Evolutionary conservation across 2,329 filamentous ascomycete genomes (phyloP).

Genomic region (Coniochaeta ligniaria): DNA sequence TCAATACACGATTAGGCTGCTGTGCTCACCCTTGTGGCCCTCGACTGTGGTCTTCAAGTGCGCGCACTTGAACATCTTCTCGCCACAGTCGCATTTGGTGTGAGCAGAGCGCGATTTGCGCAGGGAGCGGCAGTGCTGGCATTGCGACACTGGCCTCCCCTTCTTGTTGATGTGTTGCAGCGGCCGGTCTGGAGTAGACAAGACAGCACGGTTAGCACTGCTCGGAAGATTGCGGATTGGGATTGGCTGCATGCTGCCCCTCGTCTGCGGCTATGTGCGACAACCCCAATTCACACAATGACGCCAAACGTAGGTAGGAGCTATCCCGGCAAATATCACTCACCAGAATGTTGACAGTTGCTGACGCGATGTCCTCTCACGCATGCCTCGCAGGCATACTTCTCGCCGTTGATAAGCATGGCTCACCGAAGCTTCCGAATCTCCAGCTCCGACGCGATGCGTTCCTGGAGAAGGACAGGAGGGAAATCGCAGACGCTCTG

Average conservation of each 20-base stretch:
- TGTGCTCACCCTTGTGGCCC: conserved; percentile 50
- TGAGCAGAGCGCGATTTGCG: conserved; percentile 94
- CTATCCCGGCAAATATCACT: conserved; percentile 32
- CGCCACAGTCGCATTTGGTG: conserved; percentile 93
- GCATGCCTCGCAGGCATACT: conserved; percentile 96
- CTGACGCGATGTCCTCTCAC: conserved; percentile 97
- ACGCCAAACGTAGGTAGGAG: background rate
- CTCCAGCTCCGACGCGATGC: background rate
- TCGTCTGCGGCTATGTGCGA: background rate
- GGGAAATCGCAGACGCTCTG: background rate
- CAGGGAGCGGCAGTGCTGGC: conserved; percentile 89
- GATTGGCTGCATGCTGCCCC: conserved; percentile 8
- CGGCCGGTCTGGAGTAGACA: conserved; percentile 63
- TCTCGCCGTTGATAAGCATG: conserved; percentile 91
- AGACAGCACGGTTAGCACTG: conserved; percentile 13
- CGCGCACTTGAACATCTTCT: conserved; percentile 71
- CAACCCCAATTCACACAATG: conserved; percentile 1
- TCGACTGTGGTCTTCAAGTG: conserved; percentile 51
- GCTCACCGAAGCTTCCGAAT: conserved; percentile 9
- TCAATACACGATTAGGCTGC: conserved; percentile 15
- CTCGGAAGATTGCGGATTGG: conserved; percentile 4
- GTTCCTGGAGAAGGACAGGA: background rate
- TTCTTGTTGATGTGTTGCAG: conserved; percentile 96
- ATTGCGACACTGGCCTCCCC: conserved; percentile 95
- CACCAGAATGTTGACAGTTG: conserved; percentile 95